Evolutionary conservation across 257 asterid genomes (phyloP), one percentile per base, ranked within the genome.

Genomic region (Catharanthus roseus): DNA sequence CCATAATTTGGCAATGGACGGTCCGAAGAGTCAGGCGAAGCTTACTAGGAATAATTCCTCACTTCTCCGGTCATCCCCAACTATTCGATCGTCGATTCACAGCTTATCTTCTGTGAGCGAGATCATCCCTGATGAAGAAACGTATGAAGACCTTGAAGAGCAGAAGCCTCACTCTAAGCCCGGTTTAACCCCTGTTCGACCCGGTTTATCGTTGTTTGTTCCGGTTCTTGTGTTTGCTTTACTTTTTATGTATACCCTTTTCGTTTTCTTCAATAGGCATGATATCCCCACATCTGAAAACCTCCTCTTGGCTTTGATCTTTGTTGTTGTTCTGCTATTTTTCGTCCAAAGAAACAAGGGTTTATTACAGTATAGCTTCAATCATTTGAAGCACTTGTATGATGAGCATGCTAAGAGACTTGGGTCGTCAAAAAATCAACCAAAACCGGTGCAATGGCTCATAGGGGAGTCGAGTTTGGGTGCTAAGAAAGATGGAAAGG

Each of bases 61-160:
- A 13, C 93, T 91, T 80, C 97, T 91, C 87, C 92, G 99, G 29
- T 88, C 96, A 1, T 91, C 97, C 9, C 93, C 91, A 39, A 91
- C 97, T 58, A 63, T 88, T 61, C 86, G 92, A 72, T 89, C 97
- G 0, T 87, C 98, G 31, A 89, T 91, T 65, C 96, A 91, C 5
- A 91, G 96, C 81, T 81, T 89, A 45, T 82, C 96, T 36, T 93
- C 97, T 33, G 85, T 87, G 74, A 83, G 73, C 78, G 95, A 89
- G 87, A 86, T 87, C 62, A 68, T 76, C 15, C 62, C 83, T 31
- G 90, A 84, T 78, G 82, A 80, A 0, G 88, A 83, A 10, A 74
- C 70, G 1, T 79, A 74, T 8, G 63, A 34, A 62, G 85, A 95
- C 79, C 78, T 91, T 55, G 99, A 95, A 80, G 99, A 95, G 69